These are phyloP conservation scores for Stagonosporopsis chrysanthemi DNA, from an alignment of 2,329 filamentous ascomycete species.

Conservation along the genomic window DNA sequence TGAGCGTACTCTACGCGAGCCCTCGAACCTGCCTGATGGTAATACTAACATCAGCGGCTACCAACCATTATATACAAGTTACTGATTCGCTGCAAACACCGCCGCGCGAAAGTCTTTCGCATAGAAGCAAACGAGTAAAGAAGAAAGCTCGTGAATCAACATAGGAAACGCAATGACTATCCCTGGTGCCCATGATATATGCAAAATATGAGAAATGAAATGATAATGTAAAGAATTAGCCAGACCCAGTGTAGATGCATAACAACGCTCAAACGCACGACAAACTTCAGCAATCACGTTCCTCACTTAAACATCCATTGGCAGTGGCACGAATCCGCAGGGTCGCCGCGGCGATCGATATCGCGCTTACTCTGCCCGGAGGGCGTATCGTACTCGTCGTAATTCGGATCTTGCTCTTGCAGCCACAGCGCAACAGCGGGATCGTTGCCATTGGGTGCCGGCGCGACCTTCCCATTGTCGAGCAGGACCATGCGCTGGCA, in stretches of 20 bases:
- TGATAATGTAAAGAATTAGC: not conserved
- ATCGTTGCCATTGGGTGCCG: constrained; percentile 43
- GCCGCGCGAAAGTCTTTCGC: not conserved
- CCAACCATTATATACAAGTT: constrained; percentile 16
- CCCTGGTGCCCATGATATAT: constrained; percentile 10
- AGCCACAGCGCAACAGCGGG: constrained; percentile 50
- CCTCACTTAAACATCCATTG: constrained; percentile 51
- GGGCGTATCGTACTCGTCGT: constrained; percentile 34
- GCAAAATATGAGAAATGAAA: not conserved
- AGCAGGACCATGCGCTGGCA: constrained; percentile 71
- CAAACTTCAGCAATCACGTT: constrained; percentile 8
- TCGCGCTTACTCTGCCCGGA: constrained; percentile 25
- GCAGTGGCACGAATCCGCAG: constrained; percentile 46
- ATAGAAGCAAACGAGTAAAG: not conserved
- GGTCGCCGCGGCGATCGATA: constrained; percentile 34
- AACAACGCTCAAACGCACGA: constrained; percentile 22
- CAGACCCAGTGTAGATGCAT: constrained; percentile 11
- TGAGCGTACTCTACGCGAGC: not conserved
- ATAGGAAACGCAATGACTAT: constrained; percentile 6
- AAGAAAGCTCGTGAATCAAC: constrained; percentile 1
- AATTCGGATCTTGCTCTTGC: constrained; percentile 51
- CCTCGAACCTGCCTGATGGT: constrained; percentile 6
- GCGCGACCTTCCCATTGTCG: constrained; percentile 57
- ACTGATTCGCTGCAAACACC: constrained; percentile 3
- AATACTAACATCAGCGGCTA: constrained; percentile 5